phyloP scores from a whole-genome alignment of 177 flowering plant species.

The Vitis hybrid region DNA sequence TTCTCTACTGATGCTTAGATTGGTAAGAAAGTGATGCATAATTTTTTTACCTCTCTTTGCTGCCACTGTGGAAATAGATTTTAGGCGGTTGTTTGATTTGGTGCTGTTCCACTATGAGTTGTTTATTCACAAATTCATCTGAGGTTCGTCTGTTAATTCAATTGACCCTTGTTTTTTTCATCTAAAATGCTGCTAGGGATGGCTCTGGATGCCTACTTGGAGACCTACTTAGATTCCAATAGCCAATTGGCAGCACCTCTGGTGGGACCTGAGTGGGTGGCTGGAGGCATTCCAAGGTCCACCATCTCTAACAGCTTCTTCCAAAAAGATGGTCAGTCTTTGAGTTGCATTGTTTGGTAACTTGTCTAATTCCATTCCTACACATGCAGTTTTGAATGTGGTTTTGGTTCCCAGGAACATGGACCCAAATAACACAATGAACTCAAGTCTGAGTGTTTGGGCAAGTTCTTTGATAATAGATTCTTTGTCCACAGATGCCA shows the following conservation, averaged over 20 bases:
- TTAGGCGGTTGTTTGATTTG: too few relatives aligned
- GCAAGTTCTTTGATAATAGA: constrained; percentile 78
- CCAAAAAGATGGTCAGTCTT: constrained; percentile 74
- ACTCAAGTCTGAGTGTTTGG: constrained; percentile 89
- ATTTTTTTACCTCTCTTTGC: too few relatives aligned
- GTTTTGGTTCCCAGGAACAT: constrained; percentile 68
- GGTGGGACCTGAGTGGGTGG: constrained; percentile 77
- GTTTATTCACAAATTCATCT: too few relatives aligned
- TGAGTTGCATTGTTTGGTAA: constrained; percentile 71
- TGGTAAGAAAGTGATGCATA: too few relatives aligned
- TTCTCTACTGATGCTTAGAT: too few relatives aligned
- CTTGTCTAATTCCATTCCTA: constrained; percentile 57
- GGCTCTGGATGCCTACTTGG: constrained; percentile 21
- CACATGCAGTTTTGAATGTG: constrained; percentile 48
- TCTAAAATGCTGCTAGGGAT: too few relatives aligned
- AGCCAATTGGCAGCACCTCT: constrained; percentile 55
- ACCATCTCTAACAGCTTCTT: constrained; percentile 81
- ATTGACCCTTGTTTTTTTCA: too few relatives aligned
- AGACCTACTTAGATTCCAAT: constrained; percentile 60
- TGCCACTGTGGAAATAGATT: too few relatives aligned
- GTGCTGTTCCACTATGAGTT: too few relatives aligned
- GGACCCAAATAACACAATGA: constrained; percentile 43
- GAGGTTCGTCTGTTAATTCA: too few relatives aligned
- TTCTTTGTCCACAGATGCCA: constrained; percentile 63
- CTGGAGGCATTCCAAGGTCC: constrained; percentile 76